Base-by-base conservation (phyloP, 768 basidiomycete genomes). In the Sporobolomyces pararoseus region DNA sequence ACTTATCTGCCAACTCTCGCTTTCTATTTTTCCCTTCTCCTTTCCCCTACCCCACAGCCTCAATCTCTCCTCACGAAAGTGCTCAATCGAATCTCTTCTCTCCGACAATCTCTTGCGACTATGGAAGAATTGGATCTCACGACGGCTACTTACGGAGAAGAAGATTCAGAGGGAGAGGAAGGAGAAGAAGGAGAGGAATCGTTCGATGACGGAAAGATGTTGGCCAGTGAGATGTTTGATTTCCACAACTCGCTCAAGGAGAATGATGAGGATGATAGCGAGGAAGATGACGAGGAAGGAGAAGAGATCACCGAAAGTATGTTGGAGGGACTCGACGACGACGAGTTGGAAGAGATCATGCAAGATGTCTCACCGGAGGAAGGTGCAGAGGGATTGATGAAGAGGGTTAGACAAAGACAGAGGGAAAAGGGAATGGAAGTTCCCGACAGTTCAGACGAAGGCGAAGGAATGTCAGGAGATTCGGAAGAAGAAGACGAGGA, bases 1-100 rank as follows among this genome's bases (percentile, higher is more conserved):
- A 91, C 93, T 13, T 98, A 98, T 77, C 84, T 90, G 25, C 90
- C 92, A 1, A 88, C 87, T 3, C 86, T 98, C 52, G 89, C 93
- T 1, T 97, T 93, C 81, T 97, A 95, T 81, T 82, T 98, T 47
- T 86, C 93, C 78, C 83, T 98, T n/a, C 86, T 89, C 23, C 83
- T 89, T 29, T 84, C 84, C 47, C 82, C 85, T 69, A 17, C 58
- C 0, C 55, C 62, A 19, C n/a, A 49, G 13, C 68, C 58, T 34
- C 19, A 16, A 0, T 16, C 53, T 7, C 77, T 82, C 84, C 10
- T 42, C 88, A 85, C 14, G 83, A 85, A 68, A 77, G 49, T 78
- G 83, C 84, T 46, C 83, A 91, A 64, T 85, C 84, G 77, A 80
- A 82, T 21, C 88, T 87, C 80, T 77, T 77, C 88, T 90, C 6